Base-by-base conservation (phyloP, 2,329 filamentous ascomycete species). In the Stromatinia cepivora region DNA sequence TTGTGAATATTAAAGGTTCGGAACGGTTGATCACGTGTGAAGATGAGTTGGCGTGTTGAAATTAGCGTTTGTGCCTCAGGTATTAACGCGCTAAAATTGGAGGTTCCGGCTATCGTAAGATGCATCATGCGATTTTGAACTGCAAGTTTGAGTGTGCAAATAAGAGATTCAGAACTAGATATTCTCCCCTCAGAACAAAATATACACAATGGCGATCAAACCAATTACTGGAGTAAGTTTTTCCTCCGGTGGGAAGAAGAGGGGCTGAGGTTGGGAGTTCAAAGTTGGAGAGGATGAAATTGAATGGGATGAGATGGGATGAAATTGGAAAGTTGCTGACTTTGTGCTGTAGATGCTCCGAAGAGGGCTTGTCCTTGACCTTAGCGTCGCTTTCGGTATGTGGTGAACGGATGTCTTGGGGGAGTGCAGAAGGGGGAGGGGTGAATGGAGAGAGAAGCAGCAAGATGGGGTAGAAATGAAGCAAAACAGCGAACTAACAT, bases 331-430 rank as follows among this genome's bases (percentile, higher is more conserved):
- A 36, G n/a, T 69, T 75, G 73, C 77, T 79, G 73, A 78, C 72
- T 70, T 53, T 65, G 57, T 59, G 50, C 67, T 71, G 31, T 77
- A 87, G 85, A 87, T 87, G 84, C 84, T 87, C 81, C 84, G 84
- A 76, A 81, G 84, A 78, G 81, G 83, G 78, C 80, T 87, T 73
- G 84, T 87, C 76, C 82, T 87, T 78, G 85, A 87, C 78, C 81
- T 87, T 75, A 83, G 83, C 73, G 82, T 86, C 77, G 84, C 84
- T 72, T 80, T 85, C 77, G 85, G 85, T 87, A 80, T 75, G 84
- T 76, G 25, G 67, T 54, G 34, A 36, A 66, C 50, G 15, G 28
- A 25, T 45, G 31, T 52, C 25, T 28, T 1, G 25, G 34, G 58
- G 42, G 28, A 22, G 31, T 25, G 31, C 17, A 7, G 22, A 25